A percentile compares a stretch with the other conserved stretches of the same genome.
phyloP scores from a whole-genome alignment of 345 rosid species.

The Corchorus capsularis region DNA sequence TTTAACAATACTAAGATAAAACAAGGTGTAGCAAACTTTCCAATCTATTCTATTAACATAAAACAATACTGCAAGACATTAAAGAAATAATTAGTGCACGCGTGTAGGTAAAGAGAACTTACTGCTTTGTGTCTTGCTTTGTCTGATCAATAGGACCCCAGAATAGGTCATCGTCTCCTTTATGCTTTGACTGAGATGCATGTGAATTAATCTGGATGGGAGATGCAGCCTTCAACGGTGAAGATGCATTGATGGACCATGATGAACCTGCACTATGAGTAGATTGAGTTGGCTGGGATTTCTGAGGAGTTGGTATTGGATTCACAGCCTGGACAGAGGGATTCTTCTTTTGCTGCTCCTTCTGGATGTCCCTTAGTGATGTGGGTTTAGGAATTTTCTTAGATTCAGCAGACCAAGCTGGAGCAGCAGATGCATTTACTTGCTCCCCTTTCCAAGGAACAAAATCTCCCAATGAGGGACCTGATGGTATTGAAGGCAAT shows the following conservation, averaged over 20 bases:
- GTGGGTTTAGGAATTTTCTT: slow-evolving; percentile 63
- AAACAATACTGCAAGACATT: background rate
- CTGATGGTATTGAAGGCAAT: slow-evolving; percentile 78
- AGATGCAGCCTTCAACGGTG: slow-evolving; percentile 64
- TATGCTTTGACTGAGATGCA: slow-evolving; percentile 58
- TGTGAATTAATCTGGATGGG: slow-evolving; percentile 55
- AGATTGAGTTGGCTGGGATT: slow-evolving; percentile 54
- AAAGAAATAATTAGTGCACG: background rate
- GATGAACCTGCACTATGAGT: slow-evolving; percentile 43
- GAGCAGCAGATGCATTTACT: slow-evolving; percentile 54
- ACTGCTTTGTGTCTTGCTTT: slow-evolving; percentile 76
- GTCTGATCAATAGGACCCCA: slow-evolving; percentile 93
- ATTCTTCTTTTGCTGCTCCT: slow-evolving; percentile 83
- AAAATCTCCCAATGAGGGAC: slow-evolving; percentile 97
- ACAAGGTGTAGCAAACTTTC: background rate
- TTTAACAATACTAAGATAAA: background rate
- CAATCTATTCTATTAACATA: background rate
- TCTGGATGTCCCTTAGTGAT: slow-evolving; percentile 86
- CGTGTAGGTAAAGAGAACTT: slow-evolving; percentile 30
- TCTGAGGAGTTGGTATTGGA: slow-evolving; percentile 54
- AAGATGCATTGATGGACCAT: slow-evolving; percentile 59
- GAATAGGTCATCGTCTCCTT: slow-evolving; percentile 87
- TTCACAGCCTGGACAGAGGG: slow-evolving; percentile 48
- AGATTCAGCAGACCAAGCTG: slow-evolving; percentile 85
- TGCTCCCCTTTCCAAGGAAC: slow-evolving; percentile 86